A percentile compares a stretch with the other conserved stretches of the same genome.
Conservation (phyloP, 805 yeast species). For the Jamesozyma rosinii region DNA sequence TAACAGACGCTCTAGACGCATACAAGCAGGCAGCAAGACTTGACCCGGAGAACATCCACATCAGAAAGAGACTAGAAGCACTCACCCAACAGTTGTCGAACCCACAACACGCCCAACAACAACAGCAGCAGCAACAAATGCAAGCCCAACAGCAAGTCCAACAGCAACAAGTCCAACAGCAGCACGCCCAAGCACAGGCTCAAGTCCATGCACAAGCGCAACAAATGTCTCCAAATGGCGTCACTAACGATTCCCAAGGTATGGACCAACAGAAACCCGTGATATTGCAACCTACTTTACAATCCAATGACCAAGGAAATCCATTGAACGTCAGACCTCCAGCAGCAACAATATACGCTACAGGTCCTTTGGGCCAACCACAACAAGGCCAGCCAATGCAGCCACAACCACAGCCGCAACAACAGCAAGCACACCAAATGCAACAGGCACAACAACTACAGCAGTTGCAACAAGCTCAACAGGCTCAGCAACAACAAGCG, state of each 20-base stretch:
- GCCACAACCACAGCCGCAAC: slow-evolving; percentile 4
- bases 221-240: slow-evolving; percentile 1
- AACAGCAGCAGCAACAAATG: slow-evolving; percentile 6
- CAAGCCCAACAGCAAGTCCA: slow-evolving; percentile 6
- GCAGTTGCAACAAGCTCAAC: slow-evolving; percentile 5
- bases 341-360: slow-evolving; percentile 11
- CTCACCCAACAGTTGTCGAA: slow-evolving; percentile 45
- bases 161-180: slow-evolving; percentile 2
- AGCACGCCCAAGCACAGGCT: slow-evolving; percentile 6
- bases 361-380: slow-evolving; percentile 10
- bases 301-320: slow-evolving; percentile 24
- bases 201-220: slow-evolving; percentile 4
- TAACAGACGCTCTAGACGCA: slow-evolving; percentile 91
- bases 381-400: slow-evolving; percentile 13
- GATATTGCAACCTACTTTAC: slow-evolving; percentile 28
- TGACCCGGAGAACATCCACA: slow-evolving; percentile 90
- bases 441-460: slow-evolving; percentile 22
- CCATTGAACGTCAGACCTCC: slow-evolving; percentile 26
- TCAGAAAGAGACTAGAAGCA: slow-evolving; percentile 85
- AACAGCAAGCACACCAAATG: slow-evolving; percentile 22
- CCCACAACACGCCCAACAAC: slow-evolving; percentile 15
- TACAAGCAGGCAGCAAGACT: slow-evolving; percentile 92
- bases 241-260: not conserved
- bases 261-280: slow-evolving; percentile 13
- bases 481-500: slow-evolving; percentile 5